Conservation (phyloP, 2,329 filamentous ascomycete species). For the Phialocephala sp. region DNA sequence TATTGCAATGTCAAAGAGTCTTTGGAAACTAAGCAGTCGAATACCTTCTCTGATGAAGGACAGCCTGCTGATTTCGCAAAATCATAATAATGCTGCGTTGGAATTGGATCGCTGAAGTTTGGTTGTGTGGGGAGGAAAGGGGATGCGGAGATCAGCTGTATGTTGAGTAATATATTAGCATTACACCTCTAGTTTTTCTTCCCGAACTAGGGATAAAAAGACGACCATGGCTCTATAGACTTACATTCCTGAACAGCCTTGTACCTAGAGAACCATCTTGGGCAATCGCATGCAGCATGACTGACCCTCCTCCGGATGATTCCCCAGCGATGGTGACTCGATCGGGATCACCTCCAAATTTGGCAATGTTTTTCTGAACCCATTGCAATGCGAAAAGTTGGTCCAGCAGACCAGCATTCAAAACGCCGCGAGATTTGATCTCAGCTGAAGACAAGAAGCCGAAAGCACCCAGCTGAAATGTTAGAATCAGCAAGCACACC, state of each 20-base stretch:
- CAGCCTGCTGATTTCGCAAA: neutral
- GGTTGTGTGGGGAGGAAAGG: neutral
- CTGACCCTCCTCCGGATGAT: neutral
- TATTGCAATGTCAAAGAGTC: slow-evolving; percentile 1
- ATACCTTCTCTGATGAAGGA: neutral
- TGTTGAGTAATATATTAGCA: neutral
- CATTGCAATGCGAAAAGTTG: neutral
- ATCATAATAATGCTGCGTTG: slow-evolving; percentile 6
- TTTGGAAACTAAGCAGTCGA: neutral
- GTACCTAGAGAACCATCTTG: neutral
- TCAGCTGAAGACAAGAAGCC: slow-evolving; percentile 1
- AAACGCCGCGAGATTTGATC: neutral
- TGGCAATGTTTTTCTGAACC: neutral
- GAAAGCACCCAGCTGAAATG: neutral
- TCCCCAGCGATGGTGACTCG: slow-evolving; percentile 2
- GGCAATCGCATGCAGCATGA: neutral
- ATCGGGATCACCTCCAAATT: neutral
- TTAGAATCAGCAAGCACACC: neutral
- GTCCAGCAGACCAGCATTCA: neutral
- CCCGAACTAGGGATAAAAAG: neutral
- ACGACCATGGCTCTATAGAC: neutral
- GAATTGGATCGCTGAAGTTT: slow-evolving; percentile 5
- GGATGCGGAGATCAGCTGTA: slow-evolving; percentile 6
- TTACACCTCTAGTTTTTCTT: neutral
- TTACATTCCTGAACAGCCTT: neutral